A percentile compares a stretch with the other conserved stretches of the same genome.
Conservation (phyloP, 2,329 filamentous ascomycete species). For the Paecilomyces formosus region DNA sequence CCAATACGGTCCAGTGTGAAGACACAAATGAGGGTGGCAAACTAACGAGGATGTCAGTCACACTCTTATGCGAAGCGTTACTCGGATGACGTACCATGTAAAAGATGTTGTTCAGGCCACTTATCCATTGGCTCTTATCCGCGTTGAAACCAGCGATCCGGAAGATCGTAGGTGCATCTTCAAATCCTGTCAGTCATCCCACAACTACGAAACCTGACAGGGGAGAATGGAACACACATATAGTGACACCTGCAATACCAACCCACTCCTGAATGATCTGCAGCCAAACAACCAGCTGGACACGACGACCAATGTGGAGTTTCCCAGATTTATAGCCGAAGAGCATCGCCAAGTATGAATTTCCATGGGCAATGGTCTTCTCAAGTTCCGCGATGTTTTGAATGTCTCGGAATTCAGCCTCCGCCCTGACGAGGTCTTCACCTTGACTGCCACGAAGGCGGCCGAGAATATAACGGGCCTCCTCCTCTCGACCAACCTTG, state of each 20-base stretch:
- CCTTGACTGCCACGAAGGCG: conserved; percentile 55
- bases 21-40: conserved; percentile 60
- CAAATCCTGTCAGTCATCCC: conserved; percentile 28
- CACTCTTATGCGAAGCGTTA: not conserved
- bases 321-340: conserved; percentile 59
- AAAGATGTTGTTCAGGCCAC: conserved; percentile 50
- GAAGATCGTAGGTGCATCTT: conserved; percentile 50
- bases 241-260: conserved; percentile 61
- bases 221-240: conserved; percentile 33
- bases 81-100: conserved; percentile 40
- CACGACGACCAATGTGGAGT: conserved; percentile 58
- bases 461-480: conserved; percentile 58
- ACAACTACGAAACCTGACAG: conserved; percentile 20
- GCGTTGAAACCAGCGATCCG: conserved; percentile 59
- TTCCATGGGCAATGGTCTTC: conserved; percentile 43
- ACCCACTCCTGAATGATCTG: conserved; percentile 66
- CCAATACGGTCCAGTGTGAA: conserved; percentile 64
- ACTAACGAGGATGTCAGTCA: conserved; percentile 27
- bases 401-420: conserved; percentile 63
- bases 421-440: conserved; percentile 46
- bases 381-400: conserved; percentile 56
- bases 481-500: conserved; percentile 59
- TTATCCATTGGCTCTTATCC: conserved; percentile 56
- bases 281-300: conserved; percentile 64
- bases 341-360: conserved; percentile 59